Base-by-base conservation (phyloP, 2,329 filamentous ascomycete species). In the Fusarium subtropicale region DNA sequence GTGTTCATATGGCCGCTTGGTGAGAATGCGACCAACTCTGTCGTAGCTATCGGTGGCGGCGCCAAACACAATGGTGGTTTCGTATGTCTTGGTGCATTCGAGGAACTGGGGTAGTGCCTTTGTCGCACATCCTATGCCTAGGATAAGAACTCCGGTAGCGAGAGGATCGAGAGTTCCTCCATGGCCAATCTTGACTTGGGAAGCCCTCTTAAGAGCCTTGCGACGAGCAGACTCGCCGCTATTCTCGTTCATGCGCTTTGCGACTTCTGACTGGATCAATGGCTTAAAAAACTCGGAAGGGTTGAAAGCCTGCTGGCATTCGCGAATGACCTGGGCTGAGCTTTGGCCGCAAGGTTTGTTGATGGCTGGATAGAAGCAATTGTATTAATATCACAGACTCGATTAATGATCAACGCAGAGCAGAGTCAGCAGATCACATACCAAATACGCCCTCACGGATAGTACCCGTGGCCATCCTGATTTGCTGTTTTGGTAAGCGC, bases 41-140 rank as follows among this genome's bases (percentile, higher is more conserved):
- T 99, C 96, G 79, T 98, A 98, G 18, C 91, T 94, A 79, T 98
- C 96, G 46, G 95, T 97, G 74, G 91, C 93, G 11, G 92, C 93
- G 60, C 96, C 96, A 76, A 99, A 98, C 6, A 98, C 81, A 1
- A 98, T 88, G 5, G 94, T 87, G 1, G 93, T 90, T 80, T 98
- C 95, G 80, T 99, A 99, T 1, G 89, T 91, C 83, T 99, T 99
- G 48, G 92, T 97, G 83, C 96, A 97, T 56, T 88, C 86, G 45
- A 98, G 85, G 78, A 97, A 98, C 36, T 88, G 84, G 41, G 87
- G 83, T 2, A 99, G 86, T 16, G 87, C 83, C 80, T 98, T 99
- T 57, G 96, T 99, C 39, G 93, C 96, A 62, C 87, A 89, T 36
- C 95, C 96, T 54, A 97, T 86, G 58, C 95, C 96, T 9, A 96